Evolutionary conservation across 495 filamentous ascomycete species (phyloP).

Genomic region (Copromyces sp.): DNA sequence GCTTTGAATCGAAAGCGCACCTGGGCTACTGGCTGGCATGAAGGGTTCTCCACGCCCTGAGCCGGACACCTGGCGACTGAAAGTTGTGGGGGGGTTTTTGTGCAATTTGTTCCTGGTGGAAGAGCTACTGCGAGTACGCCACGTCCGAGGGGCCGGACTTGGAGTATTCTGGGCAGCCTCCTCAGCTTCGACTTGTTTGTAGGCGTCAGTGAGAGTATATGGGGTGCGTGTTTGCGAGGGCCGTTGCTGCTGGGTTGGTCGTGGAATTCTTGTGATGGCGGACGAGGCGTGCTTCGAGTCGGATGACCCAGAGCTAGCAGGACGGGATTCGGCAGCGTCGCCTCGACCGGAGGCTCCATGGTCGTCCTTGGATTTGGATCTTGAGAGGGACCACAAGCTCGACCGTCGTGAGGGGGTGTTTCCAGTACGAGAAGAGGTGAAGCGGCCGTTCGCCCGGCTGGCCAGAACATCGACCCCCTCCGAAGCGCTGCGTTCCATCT

Average conservation of each 20-base stretch:
- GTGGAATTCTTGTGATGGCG: constrained; percentile 31
- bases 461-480: constrained; percentile 4
- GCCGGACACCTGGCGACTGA: neutral
- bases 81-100: neutral
- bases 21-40: constrained; percentile 4
- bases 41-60: constrained; percentile 5
- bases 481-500: constrained; percentile 18
- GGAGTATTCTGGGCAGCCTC: constrained; percentile 35
- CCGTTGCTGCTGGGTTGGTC: constrained; percentile 16
- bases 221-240: constrained; percentile 24
- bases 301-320: constrained; percentile 6
- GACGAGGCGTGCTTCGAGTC: constrained; percentile 18
- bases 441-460: constrained; percentile 9
- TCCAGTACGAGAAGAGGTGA: constrained; percentile 14
- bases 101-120: constrained; percentile 6
- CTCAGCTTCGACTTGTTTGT: constrained; percentile 31
- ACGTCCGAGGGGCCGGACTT: constrained; percentile 36
- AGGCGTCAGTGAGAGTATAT: constrained; percentile 32
- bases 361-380: constrained; percentile 8
- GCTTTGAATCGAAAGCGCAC: constrained; percentile 8
- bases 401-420: constrained; percentile 16
- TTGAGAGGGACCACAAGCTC: constrained; percentile 15
- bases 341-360: neutral
- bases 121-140: constrained; percentile 21
- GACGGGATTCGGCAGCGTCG: neutral